These are phyloP conservation scores for Metschnikowia orientalis DNA, from an alignment of 805 yeast genomes.

Conservation along the genomic window DNA sequence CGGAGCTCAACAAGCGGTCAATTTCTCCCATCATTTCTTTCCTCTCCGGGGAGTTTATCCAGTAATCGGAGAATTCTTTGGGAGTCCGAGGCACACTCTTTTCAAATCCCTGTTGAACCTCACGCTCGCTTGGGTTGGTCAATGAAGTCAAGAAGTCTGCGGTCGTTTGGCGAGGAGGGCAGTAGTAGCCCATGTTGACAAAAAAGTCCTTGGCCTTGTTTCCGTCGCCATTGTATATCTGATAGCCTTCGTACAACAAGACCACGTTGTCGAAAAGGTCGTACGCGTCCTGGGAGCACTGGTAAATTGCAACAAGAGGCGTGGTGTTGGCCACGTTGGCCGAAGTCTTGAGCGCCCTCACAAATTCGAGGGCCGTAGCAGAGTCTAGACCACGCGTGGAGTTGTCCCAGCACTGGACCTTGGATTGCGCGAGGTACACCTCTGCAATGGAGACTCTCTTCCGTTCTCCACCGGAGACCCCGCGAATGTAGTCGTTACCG, in stretches of 20 bases:
- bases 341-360: conserved; percentile 52
- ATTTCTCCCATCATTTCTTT: conserved; percentile 35
- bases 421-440: conserved; percentile 47
- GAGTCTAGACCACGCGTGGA: conserved; percentile 69
- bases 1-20: conserved; percentile 32
- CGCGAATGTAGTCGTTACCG: conserved; percentile 61
- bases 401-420: conserved; percentile 57
- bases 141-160: conserved; percentile 63
- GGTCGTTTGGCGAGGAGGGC: conserved; percentile 60
- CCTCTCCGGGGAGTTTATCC: conserved; percentile 54
- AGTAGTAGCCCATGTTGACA: conserved; percentile 55
- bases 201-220: conserved; percentile 50
- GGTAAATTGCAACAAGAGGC: conserved; percentile 61
- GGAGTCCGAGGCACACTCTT: conserved; percentile 50
- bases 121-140: conserved; percentile 62
- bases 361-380: conserved; percentile 63
- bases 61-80: conserved; percentile 50
- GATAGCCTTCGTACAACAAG: conserved; percentile 57
- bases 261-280: conserved; percentile 57
- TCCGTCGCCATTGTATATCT: conserved; percentile 55
- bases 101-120: conserved; percentile 45
- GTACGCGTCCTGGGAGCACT: conserved; percentile 61
- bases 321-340: conserved; percentile 48
- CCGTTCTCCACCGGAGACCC: conserved; percentile 69
- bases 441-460: conserved; percentile 68